These are phyloP conservation scores for Magnaporthales sp. DNA, from an alignment of 2,329 filamentous ascomycete species.

Conservation along the genomic window DNA sequence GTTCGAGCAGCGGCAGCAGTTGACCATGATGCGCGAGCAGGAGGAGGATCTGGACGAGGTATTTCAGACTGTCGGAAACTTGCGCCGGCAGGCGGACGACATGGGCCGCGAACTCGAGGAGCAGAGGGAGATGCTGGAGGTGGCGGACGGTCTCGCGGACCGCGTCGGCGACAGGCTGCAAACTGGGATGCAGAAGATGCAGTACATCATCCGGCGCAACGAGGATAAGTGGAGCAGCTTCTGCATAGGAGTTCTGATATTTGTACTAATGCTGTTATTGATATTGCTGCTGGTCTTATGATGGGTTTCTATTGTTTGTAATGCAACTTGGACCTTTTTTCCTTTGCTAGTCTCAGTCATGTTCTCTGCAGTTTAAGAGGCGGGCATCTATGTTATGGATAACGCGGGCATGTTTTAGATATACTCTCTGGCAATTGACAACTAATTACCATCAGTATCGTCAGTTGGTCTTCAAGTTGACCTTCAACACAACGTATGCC, in stretches of 20 bases:
- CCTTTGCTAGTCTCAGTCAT: constrained; percentile 8
- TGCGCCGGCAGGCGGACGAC: constrained; percentile 82
- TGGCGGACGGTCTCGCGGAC: constrained; percentile 77
- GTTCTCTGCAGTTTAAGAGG: constrained; percentile 1
- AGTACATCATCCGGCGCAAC: constrained; percentile 76
- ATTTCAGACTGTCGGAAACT: constrained; percentile 83
- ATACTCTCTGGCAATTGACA: not conserved
- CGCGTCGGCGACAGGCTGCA: constrained; percentile 79
- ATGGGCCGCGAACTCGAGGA: constrained; percentile 97
- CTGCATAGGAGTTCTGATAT: constrained; percentile 82
- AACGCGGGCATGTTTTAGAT: not conserved
- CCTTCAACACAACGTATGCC: not conserved
- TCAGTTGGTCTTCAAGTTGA: too few species aligned
- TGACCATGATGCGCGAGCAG: constrained; percentile 89
- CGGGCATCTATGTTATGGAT: not conserved
- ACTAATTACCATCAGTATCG: not conserved
- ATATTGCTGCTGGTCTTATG: constrained; percentile 63
- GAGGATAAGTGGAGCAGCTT: constrained; percentile 85
- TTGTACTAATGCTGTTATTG: constrained; percentile 78
- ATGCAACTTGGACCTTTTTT: constrained; percentile 5
- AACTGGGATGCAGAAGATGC: constrained; percentile 79
- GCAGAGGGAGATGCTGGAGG: constrained; percentile 80
- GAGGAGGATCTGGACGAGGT: constrained; percentile 89
- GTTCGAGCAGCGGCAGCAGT: constrained; percentile 86
- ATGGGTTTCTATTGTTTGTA: constrained; percentile 9